Evolutionary conservation across 768 basidiomycete genomes (phyloP).

Genomic region (Leucogyrophana mollusca): DNA sequence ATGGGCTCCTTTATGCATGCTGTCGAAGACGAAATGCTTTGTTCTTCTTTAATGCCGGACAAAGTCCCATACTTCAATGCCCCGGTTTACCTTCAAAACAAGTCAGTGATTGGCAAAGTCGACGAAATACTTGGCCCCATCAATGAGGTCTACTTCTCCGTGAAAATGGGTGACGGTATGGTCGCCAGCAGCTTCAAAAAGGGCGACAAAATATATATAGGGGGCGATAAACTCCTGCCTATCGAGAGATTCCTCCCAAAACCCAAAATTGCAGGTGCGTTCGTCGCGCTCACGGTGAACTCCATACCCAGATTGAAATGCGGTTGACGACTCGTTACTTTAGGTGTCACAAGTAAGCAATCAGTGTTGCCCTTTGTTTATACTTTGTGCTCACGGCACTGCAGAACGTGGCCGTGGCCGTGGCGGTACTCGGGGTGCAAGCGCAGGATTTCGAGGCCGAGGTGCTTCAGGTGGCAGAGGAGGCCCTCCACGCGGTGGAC

Average conservation of each 20-base stretch:
- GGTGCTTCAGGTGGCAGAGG: constrained; percentile 27
- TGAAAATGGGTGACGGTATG: constrained; percentile 97
- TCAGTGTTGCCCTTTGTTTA: constrained; percentile 5
- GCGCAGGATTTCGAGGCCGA: constrained; percentile 25
- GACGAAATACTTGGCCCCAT: constrained; percentile 99
- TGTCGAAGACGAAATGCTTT: constrained; percentile 98
- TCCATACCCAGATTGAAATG: too few species aligned
- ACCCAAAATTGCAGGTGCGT: constrained; percentile 79
- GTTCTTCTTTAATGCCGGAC: constrained; percentile 77
- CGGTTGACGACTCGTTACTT: not conserved
- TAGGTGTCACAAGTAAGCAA: constrained; percentile 28
- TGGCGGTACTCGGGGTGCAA: constrained; percentile 25
- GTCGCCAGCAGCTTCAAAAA: constrained; percentile 93
- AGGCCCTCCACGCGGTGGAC: constrained; percentile 34
- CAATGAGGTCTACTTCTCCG: constrained; percentile 96
- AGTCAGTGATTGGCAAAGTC: constrained; percentile 93
- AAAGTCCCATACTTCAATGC: constrained; percentile 99
- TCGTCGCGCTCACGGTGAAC: constrained; percentile 17
- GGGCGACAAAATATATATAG: constrained; percentile 98
- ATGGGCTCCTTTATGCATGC: constrained; percentile 92
- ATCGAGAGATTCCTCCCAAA: constrained; percentile 97
- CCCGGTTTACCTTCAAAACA: constrained; percentile 96
- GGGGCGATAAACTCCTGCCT: constrained; percentile 94
- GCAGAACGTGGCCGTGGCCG: constrained; percentile 50
- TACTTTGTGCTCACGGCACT: constrained; percentile 13